Base-by-base conservation (phyloP, 2,329 filamentous ascomycete genomes). In the Aspergillus quadrilineatus region DNA sequence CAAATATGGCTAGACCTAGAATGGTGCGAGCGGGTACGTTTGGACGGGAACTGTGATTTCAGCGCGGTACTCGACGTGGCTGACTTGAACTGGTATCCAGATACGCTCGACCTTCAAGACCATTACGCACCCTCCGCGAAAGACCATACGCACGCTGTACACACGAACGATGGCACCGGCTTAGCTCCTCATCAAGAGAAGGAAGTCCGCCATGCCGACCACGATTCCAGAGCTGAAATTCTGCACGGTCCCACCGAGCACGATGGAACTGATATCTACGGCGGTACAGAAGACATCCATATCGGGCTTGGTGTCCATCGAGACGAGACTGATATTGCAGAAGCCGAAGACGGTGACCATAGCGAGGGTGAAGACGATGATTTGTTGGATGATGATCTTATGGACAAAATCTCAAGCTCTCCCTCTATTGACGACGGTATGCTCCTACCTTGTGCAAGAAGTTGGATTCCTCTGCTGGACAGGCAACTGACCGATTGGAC, bases 321-420 rank as follows among this genome's bases (percentile, higher is more conserved):
- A 14, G 69, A 69, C 34, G 63, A 46, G 12, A 36, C 22, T 41
- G 52, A 51, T 34, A 7, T 15, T n/a, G 62, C 63, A 37, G 64
- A 56, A 22, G 60, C 62, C 2, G 69, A 73, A 44, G 83, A 85
- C 50, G 75, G 69, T 12, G 80, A 84, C 53, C 72, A 79, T 63
- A 85, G 85, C 48, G 87, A 88, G 66, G 85, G 90, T 60, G 77
- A 76, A 29, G 82, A 84, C 34, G 82, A 84, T 59, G 89, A 89
- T 65, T 84, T 89, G 67, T 78, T 92, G 73, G 92, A 95, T 69
- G 87, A 97, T 75, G 93, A 97, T 75, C 87, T 96, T 86, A 91
- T 96, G 89, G 94, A 97, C 79, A 94, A 94, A 76, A 97, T 99
- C 64, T 97, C 93, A 68, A 97, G 92, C 76, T 97, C 93, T 68